phyloP scores from a whole-genome alignment of 2,329 filamentous ascomycete species.

The Thyridium curvatum region DNA sequence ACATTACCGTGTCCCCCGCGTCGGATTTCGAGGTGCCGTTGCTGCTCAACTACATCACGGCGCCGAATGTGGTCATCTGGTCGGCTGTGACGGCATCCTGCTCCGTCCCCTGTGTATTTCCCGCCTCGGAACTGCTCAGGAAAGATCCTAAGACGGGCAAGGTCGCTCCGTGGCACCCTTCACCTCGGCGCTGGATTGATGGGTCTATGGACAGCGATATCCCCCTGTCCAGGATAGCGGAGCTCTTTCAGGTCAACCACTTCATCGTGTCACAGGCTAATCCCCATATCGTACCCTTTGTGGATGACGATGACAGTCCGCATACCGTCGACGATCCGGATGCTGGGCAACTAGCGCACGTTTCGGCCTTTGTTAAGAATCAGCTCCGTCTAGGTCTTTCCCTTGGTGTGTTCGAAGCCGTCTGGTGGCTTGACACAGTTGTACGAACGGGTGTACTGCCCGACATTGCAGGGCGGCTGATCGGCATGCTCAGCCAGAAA shows the following conservation, averaged over 20 bases:
- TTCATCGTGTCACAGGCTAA: conserved; percentile 98
- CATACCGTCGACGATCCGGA: conserved; percentile 23
- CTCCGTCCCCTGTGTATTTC: conserved; percentile 83
- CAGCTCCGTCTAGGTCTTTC: conserved; percentile 65
- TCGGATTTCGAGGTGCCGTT: conserved; percentile 82
- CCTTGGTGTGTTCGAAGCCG: conserved; percentile 70
- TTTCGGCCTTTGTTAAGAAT: conserved; percentile 3
- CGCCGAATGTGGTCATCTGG: conserved; percentile 93
- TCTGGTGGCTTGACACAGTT: conserved; percentile 75
- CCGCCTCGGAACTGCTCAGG: conserved; percentile 68
- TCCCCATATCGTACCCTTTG: conserved; percentile 84
- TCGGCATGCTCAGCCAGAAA: conserved; percentile 78
- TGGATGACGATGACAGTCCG: conserved; percentile 65
- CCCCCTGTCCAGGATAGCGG: conserved; percentile 80
- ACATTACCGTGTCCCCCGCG: conserved; percentile 87
- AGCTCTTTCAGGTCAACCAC: conserved; percentile 98
- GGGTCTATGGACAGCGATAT: conserved; percentile 93
- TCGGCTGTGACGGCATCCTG: conserved; percentile 95
- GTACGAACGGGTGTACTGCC: conserved; percentile 76
- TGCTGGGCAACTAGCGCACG: background rate
- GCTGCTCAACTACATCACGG: conserved; percentile 86
- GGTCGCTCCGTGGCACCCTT: conserved; percentile 77
- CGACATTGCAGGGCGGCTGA: conserved; percentile 69
- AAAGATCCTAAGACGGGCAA: conserved; percentile 79
- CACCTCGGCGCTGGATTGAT: conserved; percentile 83